Conservation (phyloP, 331 rosid genomes). For the Erythrophleum ivorense region DNA sequence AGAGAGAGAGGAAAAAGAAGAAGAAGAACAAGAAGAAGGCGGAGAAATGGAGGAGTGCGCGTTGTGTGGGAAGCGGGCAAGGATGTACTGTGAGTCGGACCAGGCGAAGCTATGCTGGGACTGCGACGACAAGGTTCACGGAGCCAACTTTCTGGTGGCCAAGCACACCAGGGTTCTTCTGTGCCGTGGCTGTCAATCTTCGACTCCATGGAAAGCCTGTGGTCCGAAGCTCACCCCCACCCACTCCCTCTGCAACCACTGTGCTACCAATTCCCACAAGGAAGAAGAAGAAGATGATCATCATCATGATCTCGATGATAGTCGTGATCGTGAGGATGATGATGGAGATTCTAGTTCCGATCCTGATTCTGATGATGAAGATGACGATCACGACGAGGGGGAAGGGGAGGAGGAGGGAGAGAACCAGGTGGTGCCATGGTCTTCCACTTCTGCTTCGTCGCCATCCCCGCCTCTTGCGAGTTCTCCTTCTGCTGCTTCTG, state of each 20-base stretch:
- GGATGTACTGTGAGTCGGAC: constrained; percentile 76
- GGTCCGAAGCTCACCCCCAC: constrained; percentile 65
- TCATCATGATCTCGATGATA: neutral
- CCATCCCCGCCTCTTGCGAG: constrained; percentile 19
- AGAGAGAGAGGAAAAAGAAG: too few relatives aligned
- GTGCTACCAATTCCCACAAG: constrained; percentile 3
- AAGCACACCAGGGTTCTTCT: constrained; percentile 63
- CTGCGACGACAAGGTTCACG: constrained; percentile 83
- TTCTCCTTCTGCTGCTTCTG: constrained; percentile 23
- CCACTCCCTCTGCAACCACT: constrained; percentile 49
- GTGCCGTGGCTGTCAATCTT: constrained; percentile 58
- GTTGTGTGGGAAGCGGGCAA: constrained; percentile 61
- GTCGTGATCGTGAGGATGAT: constrained; percentile 21
- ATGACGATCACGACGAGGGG: constrained; percentile 42
- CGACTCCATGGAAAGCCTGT: constrained; percentile 72
- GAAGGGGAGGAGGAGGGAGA: constrained; percentile 60
- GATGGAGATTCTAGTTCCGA: constrained; percentile 7
- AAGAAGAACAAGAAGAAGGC: neutral
- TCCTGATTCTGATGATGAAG: constrained; percentile 15
- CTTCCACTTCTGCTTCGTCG: constrained; percentile 30
- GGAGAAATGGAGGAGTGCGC: constrained; percentile 50
- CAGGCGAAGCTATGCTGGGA: constrained; percentile 81
- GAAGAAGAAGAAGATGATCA: neutral
- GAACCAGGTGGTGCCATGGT: constrained; percentile 79
- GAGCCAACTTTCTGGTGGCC: constrained; percentile 81